Evolutionary conservation across 495 filamentous ascomycete genomes (phyloP).

Genomic region (Wilcoxina mikolae): DNA sequence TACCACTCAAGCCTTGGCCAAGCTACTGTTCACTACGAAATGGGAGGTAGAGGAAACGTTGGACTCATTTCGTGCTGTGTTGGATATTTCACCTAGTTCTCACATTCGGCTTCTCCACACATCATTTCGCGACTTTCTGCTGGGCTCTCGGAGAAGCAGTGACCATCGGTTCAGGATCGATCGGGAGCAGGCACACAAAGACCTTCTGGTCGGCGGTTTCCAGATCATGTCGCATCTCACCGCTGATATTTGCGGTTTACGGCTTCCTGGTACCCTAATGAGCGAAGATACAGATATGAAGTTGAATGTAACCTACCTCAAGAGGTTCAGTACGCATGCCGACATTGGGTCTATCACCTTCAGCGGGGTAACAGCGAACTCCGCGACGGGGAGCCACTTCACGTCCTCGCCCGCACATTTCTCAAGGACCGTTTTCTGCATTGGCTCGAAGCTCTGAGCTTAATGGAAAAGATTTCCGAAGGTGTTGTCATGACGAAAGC

Average conservation of each 20-base stretch:
- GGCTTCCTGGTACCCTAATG: conserved; percentile 17
- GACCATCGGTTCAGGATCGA: conserved; percentile 27
- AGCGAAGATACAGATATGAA: conserved; percentile 16
- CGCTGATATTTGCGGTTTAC: conserved; percentile 32
- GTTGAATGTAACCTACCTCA: conserved; percentile 2
- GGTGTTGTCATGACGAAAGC: conserved; percentile 1
- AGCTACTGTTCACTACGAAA: neutral
- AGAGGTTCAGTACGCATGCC: conserved; percentile 33
- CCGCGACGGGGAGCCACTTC: neutral
- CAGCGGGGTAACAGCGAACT: conserved; percentile 1
- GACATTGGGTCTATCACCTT: conserved; percentile 37
- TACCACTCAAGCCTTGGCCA: neutral
- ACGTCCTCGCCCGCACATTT: conserved; percentile 3
- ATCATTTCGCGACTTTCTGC: conserved; percentile 28
- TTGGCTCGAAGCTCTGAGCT: conserved; percentile 22
- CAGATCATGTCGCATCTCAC: conserved; percentile 27
- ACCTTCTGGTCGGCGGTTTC: conserved; percentile 25
- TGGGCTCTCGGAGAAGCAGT: conserved; percentile 18
- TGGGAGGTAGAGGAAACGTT: neutral
- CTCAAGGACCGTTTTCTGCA: conserved; percentile 16
- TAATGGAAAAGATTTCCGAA: conserved; percentile 15
- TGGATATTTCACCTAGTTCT: neutral
- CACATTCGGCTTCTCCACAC: conserved; percentile 24
- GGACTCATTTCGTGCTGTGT: neutral
- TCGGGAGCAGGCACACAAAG: conserved; percentile 13